Conservation (phyloP, 2,329 filamentous ascomycete genomes). For the Penicillium sclerotiorum region DNA sequence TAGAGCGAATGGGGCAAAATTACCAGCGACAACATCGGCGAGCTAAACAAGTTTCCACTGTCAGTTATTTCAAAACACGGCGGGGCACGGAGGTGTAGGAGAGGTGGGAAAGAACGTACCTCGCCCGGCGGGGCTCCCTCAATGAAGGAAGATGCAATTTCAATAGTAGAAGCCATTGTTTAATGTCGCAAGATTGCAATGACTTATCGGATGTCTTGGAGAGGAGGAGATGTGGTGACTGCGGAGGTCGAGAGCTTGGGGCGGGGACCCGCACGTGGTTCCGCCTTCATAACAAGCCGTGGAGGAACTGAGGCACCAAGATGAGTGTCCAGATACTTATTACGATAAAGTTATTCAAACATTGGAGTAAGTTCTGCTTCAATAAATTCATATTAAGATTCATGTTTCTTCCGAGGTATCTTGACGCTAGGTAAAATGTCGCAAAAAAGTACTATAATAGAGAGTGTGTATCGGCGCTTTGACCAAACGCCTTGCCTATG, state of each 20-base stretch:
- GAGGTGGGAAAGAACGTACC: slow-evolving; percentile 55
- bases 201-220: slow-evolving; percentile 1
- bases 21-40: slow-evolving; percentile 85
- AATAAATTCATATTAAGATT: neutral
- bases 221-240: slow-evolving; percentile 8
- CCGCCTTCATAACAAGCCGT: neutral
- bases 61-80: slow-evolving; percentile 26
- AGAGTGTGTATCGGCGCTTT: neutral
- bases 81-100: neutral
- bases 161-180: slow-evolving; percentile 51
- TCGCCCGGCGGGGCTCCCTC: slow-evolving; percentile 94
- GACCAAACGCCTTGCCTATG: slow-evolving; percentile 14
- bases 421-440: slow-evolving; percentile 10
- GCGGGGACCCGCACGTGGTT: slow-evolving; percentile 27
- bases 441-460: slow-evolving; percentile 4
- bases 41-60: slow-evolving; percentile 58
- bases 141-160: slow-evolving; percentile 80
- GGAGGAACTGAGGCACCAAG: neutral
- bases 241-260: slow-evolving; percentile 24
- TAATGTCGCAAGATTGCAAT: neutral
- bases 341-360: too few species aligned
- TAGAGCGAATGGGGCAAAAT: slow-evolving; percentile 17
- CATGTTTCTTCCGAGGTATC: slow-evolving; percentile 9
- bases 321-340: too few species aligned
- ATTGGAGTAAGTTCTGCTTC: too few species aligned